Conservation (phyloP, 768 basidiomycete genomes). For the Psilocybe tampanensis region DNA sequence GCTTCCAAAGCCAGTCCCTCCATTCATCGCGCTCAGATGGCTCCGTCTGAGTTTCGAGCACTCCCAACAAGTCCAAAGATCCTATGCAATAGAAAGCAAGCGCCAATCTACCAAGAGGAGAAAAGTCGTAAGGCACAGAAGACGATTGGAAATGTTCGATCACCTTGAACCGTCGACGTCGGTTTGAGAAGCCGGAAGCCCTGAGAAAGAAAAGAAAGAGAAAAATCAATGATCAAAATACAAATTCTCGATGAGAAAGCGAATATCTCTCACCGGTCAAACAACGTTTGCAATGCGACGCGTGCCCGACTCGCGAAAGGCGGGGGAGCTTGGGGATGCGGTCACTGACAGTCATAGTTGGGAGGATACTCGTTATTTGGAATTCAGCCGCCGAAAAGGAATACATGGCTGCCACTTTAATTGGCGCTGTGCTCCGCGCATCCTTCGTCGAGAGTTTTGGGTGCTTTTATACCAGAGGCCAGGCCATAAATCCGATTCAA, state of each 20-base stretch:
- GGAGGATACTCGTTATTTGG: constrained; percentile 9
- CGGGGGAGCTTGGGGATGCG: constrained; percentile 25
- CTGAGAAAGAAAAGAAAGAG: constrained; percentile 23
- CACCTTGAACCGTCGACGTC: constrained; percentile 78
- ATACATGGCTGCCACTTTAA: constrained; percentile 2
- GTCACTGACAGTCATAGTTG: constrained; percentile 15
- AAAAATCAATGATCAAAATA: constrained; percentile 1
- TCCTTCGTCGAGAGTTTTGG: neutral
- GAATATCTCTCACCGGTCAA: constrained; percentile 43
- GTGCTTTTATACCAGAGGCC: constrained; percentile 12
- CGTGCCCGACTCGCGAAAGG: constrained; percentile 56
- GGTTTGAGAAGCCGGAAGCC: constrained; percentile 69
- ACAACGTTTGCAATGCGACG: constrained; percentile 67
- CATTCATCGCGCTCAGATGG: constrained; percentile 61
- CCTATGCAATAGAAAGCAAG: constrained; percentile 90
- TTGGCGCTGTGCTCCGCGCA: neutral
- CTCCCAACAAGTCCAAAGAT: constrained; percentile 74
- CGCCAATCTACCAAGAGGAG: constrained; percentile 59
- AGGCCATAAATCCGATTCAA: neutral
- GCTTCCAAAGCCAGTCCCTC: constrained; percentile 88
- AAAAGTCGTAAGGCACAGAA: constrained; percentile 9
- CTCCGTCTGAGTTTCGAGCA: constrained; percentile 46
- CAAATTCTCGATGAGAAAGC: neutral
- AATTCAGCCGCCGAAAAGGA: constrained; percentile 6
- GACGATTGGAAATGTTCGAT: constrained; percentile 15